A percentile compares a stretch with the other conserved stretches of the same genome.
Evolutionary conservation across 2,329 filamentous ascomycete species (phyloP).

Genomic region (Aspergillus novoparasiticus): DNA sequence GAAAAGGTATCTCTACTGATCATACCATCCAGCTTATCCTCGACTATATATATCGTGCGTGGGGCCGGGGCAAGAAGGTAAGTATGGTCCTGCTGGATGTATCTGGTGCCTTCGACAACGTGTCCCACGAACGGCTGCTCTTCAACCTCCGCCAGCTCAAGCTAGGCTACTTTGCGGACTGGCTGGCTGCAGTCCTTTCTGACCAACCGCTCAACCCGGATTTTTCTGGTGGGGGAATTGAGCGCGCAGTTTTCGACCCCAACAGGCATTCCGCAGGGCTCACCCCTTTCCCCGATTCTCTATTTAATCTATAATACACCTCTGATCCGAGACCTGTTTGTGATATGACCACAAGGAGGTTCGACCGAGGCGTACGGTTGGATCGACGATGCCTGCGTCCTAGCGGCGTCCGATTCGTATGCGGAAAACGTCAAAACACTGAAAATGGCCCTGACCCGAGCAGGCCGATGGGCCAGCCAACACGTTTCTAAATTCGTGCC

Average conservation of each 20-base stretch:
- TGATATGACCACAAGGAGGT: accelerated
- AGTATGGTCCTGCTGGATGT: constrained; percentile 18
- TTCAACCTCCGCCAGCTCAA: not conserved
- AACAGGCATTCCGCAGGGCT: constrained; percentile 9
- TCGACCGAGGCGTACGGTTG: not conserved
- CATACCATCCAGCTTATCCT: constrained; percentile 17
- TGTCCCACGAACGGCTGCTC: not conserved
- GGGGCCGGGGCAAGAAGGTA: not conserved
- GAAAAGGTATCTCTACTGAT: constrained; percentile 16
- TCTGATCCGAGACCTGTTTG: not conserved
- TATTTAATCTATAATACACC: constrained; percentile 29
- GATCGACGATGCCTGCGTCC: not conserved
- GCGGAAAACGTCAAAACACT: not conserved
- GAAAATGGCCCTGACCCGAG: not conserved
- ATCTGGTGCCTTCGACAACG: constrained; percentile 4
- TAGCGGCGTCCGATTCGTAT: not conserved
- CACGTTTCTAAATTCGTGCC: constrained; percentile 11
- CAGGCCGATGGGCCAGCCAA: not conserved
- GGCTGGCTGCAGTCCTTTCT: constrained; percentile 9
- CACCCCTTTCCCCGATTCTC: constrained; percentile 27
- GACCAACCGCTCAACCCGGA: not conserved
- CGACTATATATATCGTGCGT: constrained; percentile 3
- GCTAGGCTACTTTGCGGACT: not conserved
- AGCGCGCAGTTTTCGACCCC: not conserved
- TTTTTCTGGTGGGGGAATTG: constrained; percentile 3